Evolutionary conservation across 2,329 filamentous ascomycete genomes (phyloP).

Genomic region (Didymosphaeria variabile): DNA sequence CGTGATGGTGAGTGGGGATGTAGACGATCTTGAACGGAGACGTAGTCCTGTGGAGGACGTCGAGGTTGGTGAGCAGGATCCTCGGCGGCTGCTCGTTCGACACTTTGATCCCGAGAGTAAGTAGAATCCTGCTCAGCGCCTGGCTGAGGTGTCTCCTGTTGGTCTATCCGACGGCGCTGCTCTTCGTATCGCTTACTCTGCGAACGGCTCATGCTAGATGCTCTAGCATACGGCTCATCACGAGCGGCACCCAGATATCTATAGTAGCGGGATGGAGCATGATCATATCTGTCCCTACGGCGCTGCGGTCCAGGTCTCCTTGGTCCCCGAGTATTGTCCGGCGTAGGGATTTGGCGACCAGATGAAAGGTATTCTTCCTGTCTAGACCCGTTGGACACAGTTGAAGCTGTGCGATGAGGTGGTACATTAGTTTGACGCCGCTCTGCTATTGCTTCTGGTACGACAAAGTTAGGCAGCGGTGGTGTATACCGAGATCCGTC

Average conservation of each 20-base stretch:
- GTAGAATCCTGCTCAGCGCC: constrained; percentile 36
- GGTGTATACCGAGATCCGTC: constrained; percentile 43
- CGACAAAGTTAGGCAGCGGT: constrained; percentile 30
- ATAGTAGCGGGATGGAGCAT: constrained; percentile 46
- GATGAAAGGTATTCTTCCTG: constrained; percentile 37
- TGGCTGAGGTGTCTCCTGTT: constrained; percentile 48
- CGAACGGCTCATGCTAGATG: constrained; percentile 45
- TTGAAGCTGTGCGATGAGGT: constrained; percentile 37
- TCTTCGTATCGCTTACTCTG: constrained; percentile 49
- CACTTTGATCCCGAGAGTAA: constrained; percentile 45
- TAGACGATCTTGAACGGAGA: constrained; percentile 45
- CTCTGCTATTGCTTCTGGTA: constrained; percentile 27
- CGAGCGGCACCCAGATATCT: constrained; percentile 47
- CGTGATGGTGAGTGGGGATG: constrained; percentile 41
- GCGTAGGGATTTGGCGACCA: constrained; percentile 37
- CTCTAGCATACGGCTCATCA: constrained; percentile 47
- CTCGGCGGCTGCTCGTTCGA: constrained; percentile 40
- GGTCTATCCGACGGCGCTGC: constrained; percentile 46
- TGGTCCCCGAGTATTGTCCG: constrained; percentile 33
- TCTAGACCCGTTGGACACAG: constrained; percentile 44
- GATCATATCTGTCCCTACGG: constrained; percentile 43
- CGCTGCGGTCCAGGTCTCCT: constrained; percentile 41
- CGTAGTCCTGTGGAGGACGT: constrained; percentile 39
- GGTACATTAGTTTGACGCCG: constrained; percentile 27
- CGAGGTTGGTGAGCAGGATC: constrained; percentile 34